Base-by-base conservation (phyloP, 1,284 basidiomycete species). In the Rhodotorula mucilaginosa region DNA sequence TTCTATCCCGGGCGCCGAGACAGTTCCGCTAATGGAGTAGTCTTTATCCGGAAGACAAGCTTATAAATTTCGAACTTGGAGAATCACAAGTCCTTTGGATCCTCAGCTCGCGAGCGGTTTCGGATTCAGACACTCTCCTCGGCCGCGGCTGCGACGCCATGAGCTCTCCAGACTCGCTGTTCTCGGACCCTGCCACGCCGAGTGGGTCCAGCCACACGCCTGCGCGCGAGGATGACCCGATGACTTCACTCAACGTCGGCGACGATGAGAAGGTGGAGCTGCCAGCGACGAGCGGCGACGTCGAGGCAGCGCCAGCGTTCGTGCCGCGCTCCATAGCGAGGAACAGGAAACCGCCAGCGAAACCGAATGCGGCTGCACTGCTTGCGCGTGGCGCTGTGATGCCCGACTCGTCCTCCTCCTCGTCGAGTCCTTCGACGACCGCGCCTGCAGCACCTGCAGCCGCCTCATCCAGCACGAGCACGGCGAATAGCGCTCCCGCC, bases 281-380 rank as follows among this genome's bases (percentile, higher is more conserved):
- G 51, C 51, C 51, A 16, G n/a, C 51, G 21, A 52, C 51, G 12
- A 52, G n/a, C 21, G 19, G 12, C 51, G 21, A 21, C 51, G 19
- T 21, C 51, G 2, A 48, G 61, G 21, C 57, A 7, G 26, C 34
- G 3, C 56, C 66, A 2, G 31, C 63, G 15, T 61, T 72, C 57
- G 67, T 68, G 1, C 70, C 70, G 26, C 65, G 68, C 39, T 39
- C 68, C 3, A 16, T 69, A 58, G 67, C 67, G 65, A 61, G 63
- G 39, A 66, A 58, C 18, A 56, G 46, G 23, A 31, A 58, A 18
- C 48, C n/a, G 18, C 26, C 26, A 7, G 29, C 39, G 7, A 21
- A 21, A 3, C 18, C 52, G 19, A 19, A 8, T 12, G 39, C 46
- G 13, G 47, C 46, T 21, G 52, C 63, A 7, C n/a, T 7, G n/a